These are phyloP conservation scores for Tillandsia leiboldiana DNA, from an alignment of 176 grass and related monocot species.

Conservation along the genomic window DNA sequence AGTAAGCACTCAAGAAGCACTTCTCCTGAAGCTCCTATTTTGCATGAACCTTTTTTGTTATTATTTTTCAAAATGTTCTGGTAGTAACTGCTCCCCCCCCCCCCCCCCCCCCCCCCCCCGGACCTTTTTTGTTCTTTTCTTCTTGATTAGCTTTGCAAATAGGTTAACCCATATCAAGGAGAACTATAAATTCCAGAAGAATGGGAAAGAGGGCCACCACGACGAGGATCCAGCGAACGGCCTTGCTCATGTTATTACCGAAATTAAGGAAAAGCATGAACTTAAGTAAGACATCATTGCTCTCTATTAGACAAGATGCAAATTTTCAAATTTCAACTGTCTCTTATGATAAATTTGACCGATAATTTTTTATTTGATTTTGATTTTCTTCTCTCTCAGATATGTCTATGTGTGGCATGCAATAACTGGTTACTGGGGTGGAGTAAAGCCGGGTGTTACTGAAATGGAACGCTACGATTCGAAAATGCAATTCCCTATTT, in stretches of 20 bases:
- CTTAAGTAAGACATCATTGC: constrained; percentile 40
- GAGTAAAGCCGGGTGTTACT: constrained; percentile 34
- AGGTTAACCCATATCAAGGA: constrained; percentile 84
- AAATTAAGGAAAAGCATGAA: constrained; percentile 64
- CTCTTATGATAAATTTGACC: background rate
- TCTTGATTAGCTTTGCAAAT: constrained; percentile 60
- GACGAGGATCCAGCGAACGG: constrained; percentile 61
- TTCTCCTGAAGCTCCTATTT: background rate
- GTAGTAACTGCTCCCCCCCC: too few relatives aligned
- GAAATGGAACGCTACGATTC: constrained; percentile 63
- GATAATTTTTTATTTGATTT: background rate
- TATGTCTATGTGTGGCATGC: constrained; percentile 80
- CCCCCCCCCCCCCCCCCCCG: too few relatives aligned
- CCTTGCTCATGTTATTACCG: constrained; percentile 37
- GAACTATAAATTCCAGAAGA: constrained; percentile 84
- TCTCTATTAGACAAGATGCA: background rate
- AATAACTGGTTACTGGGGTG: constrained; percentile 92
- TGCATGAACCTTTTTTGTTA: background rate
- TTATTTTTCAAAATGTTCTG: background rate
- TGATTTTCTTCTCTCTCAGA: constrained; percentile 21
- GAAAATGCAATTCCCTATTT: constrained; percentile 55
- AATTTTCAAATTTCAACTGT: background rate
- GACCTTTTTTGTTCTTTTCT: constrained; percentile 11
- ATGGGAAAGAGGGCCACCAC: constrained; percentile 42
- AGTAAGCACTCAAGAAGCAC: constrained; percentile 32